Conservation (phyloP, 768 basidiomycete genomes). For the Gymnopilus junonius region DNA sequence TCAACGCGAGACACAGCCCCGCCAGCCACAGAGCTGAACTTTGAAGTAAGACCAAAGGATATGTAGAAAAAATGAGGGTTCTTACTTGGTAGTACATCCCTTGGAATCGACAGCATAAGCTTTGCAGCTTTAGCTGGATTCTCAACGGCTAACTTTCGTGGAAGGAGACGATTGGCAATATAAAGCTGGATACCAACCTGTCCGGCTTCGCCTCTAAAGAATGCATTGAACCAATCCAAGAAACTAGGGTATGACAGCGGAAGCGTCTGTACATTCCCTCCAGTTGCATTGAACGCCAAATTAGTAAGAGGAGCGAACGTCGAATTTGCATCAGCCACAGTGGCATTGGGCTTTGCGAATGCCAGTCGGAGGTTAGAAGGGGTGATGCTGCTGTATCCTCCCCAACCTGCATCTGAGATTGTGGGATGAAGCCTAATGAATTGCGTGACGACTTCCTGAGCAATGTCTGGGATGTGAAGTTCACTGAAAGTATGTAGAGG, state of each 20-base stretch:
- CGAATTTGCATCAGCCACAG: conserved; percentile 35
- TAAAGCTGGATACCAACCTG: conserved; percentile 31
- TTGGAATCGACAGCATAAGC: conserved; percentile 23
- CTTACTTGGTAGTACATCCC: conserved; percentile 28
- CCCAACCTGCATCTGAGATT: conserved; percentile 49
- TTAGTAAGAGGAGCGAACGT: conserved; percentile 39
- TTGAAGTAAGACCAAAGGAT: neutral
- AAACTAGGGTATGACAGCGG: conserved; percentile 28
- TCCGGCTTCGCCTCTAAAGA: neutral
- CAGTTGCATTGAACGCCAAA: conserved; percentile 28
- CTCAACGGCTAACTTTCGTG: conserved; percentile 28
- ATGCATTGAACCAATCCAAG: conserved; percentile 23
- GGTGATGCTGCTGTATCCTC: conserved; percentile 37
- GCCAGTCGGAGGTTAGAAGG: conserved; percentile 23
- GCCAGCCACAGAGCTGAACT: conserved; percentile 43
- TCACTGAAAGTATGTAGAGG: conserved; percentile 28
- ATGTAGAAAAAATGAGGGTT: neutral
- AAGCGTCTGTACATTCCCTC: conserved; percentile 11
- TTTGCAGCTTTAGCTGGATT: conserved; percentile 30
- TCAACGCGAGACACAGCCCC: conserved; percentile 43
- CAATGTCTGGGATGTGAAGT: conserved; percentile 33
- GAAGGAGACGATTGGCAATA: conserved; percentile 37
- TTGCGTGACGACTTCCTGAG: conserved; percentile 36
- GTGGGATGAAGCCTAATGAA: conserved; percentile 36
- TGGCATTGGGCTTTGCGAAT: conserved; percentile 39